These are phyloP conservation scores for Carex arenaria DNA, from an alignment of 202 grass and related monocot genomes.

Conservation along the genomic window DNA sequence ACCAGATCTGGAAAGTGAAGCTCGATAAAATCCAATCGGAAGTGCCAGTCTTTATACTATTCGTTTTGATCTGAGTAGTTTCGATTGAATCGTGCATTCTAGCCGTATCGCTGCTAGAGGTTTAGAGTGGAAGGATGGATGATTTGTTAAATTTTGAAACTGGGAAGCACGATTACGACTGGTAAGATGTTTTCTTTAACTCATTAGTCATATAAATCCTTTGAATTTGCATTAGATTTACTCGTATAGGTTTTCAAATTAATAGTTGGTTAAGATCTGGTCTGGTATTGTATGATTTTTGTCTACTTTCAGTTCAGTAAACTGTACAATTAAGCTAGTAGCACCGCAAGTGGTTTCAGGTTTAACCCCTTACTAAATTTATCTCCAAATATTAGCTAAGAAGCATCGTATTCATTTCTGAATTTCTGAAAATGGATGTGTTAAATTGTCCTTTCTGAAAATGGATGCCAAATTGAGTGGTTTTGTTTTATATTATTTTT, in stretches of 20 bases:
- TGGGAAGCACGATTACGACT: slow-evolving; percentile 99
- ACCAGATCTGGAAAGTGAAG: slow-evolving; percentile 7
- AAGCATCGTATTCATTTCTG: background rate
- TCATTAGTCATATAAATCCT: background rate
- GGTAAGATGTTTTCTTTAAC: slow-evolving; percentile 39
- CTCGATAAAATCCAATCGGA: background rate
- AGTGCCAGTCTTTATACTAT: background rate
- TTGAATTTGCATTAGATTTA: slow-evolving; percentile 3
- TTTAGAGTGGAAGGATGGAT: slow-evolving; percentile 41
- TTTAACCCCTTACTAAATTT: background rate
- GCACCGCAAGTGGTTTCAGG: background rate
- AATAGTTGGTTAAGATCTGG: background rate
- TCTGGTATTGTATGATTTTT: background rate
- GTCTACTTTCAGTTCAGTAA: background rate
- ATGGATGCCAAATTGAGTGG: background rate
- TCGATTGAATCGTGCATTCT: slow-evolving; percentile 16
- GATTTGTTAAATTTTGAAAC: slow-evolving; percentile 77
- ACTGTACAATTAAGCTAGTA: background rate
- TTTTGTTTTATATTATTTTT: background rate
- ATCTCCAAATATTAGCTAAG: background rate
- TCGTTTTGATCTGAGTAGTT: slow-evolving; percentile 14
- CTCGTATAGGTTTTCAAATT: background rate
- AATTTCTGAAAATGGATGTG: background rate
- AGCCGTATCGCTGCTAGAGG: background rate
- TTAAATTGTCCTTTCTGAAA: background rate